Percentiles rank a stretch among this genome's conserved stretches.
These are phyloP conservation scores for Cicer bijugum DNA, from an alignment of 306 rosid species.

Conservation along the genomic window DNA sequence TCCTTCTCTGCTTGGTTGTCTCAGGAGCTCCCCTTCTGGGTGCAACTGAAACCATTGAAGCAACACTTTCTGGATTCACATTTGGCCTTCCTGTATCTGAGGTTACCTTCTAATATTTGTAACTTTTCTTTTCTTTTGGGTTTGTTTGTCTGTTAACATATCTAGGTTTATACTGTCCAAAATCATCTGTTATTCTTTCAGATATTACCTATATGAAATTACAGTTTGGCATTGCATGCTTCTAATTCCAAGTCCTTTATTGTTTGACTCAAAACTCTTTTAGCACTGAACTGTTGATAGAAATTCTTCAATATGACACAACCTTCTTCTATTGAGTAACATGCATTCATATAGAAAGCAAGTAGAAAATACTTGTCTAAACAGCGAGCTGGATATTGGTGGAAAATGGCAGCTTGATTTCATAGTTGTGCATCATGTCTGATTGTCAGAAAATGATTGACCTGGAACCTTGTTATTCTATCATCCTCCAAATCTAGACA, in stretches of 20 bases:
- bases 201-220: neutral
- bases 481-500: constrained; percentile 8
- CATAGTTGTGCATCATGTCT: constrained; percentile 34
- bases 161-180: constrained; percentile 39
- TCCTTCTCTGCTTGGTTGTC: constrained; percentile 46
- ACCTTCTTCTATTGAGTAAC: constrained; percentile 10
- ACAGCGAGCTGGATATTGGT: constrained; percentile 29
- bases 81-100: constrained; percentile 94
- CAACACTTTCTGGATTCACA: constrained; percentile 86
- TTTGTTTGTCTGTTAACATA: constrained; percentile 14
- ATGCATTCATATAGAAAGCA: constrained; percentile 11
- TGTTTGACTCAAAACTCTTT: constrained; percentile 26
- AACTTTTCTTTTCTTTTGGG: constrained; percentile 30
- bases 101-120: constrained; percentile 59
- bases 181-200: constrained; percentile 28
- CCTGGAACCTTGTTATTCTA: constrained; percentile 32
- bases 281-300: constrained; percentile 15
- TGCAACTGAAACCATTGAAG: constrained; percentile 81
- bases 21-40: constrained; percentile 95
- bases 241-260: constrained; percentile 1
- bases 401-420: constrained; percentile 34
- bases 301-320: constrained; percentile 32
- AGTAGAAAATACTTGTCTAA: constrained; percentile 4
- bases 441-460: constrained; percentile 39
- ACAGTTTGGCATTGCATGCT: neutral